phyloP scores from a whole-genome alignment of 371 early-diverging fungal species.

The Mortierella sp. region DNA sequence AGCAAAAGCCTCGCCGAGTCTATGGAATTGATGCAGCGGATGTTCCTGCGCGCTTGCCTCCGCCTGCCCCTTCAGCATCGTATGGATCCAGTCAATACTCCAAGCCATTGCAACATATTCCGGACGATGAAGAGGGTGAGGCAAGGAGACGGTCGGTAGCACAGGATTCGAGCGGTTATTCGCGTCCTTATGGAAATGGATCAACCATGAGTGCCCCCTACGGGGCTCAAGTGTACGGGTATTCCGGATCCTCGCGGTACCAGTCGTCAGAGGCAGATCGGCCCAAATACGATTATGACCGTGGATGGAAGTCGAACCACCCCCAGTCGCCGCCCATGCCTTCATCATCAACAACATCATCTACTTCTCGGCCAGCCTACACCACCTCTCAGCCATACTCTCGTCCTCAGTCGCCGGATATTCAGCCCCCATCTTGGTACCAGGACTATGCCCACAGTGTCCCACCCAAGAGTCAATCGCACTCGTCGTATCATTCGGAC shows the following conservation, averaged over 20 bases:
- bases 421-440: conserved; percentile 50
- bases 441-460: conserved; percentile 49
- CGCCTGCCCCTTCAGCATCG: conserved; percentile 34
- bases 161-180: conserved; percentile 14
- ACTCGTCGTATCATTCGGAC: conserved; percentile 11
- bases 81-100: conserved; percentile 40
- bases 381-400: conserved; percentile 26
- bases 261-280: conserved; percentile 18
- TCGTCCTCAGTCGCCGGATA: conserved; percentile 47
- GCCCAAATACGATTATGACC: conserved; percentile 35
- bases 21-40: conserved; percentile 53
- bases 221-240: conserved; percentile 29
- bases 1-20: conserved; percentile 24
- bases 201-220: conserved; percentile 24
- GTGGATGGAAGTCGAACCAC: conserved; percentile 28
- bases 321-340: background rate
- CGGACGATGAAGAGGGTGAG: conserved; percentile 28
- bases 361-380: conserved; percentile 16
- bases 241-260: conserved; percentile 26
- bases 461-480: conserved; percentile 27
- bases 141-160: conserved; percentile 19
- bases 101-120: conserved; percentile 28
- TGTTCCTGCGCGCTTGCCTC: conserved; percentile 31
- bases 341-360: conserved; percentile 10
- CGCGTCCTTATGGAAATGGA: conserved; percentile 21